These are phyloP conservation scores for Trichoderma cornu-damae DNA, from an alignment of 2,329 filamentous ascomycete species.

Conservation along the genomic window DNA sequence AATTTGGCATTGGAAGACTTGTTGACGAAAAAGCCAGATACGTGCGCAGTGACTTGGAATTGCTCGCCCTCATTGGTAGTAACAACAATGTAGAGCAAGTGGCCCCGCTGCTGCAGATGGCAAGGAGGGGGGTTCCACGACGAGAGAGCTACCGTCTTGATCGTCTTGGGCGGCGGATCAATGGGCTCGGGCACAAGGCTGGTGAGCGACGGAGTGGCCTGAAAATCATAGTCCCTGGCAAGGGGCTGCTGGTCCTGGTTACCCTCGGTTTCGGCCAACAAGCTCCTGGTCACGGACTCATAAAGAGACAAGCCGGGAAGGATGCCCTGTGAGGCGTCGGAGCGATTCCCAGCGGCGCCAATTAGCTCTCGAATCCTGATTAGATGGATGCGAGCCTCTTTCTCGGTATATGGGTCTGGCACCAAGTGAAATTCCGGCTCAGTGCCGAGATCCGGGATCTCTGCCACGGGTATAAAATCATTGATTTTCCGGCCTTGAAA, in stretches of 20 bases:
- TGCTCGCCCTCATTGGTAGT: conserved; percentile 94
- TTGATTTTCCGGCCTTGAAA: conserved; percentile 85
- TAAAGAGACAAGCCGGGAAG: conserved; percentile 81
- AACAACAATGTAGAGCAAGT: conserved; percentile 82
- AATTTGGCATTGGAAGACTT: conserved; percentile 94
- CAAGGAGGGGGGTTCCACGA: conserved; percentile 96
- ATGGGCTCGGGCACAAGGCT: conserved; percentile 65
- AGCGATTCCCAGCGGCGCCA: conserved; percentile 81
- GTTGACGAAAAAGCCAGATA: conserved; percentile 95
- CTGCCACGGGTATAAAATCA: conserved; percentile 87
- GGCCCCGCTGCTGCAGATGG: conserved; percentile 82
- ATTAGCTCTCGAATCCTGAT: conserved; percentile 88
- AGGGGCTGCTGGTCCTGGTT: conserved; percentile 35
- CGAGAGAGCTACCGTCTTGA: conserved; percentile 84
- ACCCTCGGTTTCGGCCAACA: conserved; percentile 37
- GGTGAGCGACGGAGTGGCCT: conserved; percentile 60
- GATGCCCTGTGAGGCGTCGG: conserved; percentile 81
- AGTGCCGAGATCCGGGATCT: conserved; percentile 72
- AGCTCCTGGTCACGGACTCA: conserved; percentile 61
- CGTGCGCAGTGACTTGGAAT: conserved; percentile 85
- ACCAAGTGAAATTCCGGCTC: conserved; percentile 77
- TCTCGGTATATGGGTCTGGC: conserved; percentile 96
- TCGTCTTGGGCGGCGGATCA: conserved; percentile 73
- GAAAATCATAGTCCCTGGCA: conserved; percentile 72
- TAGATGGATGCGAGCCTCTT: conserved; percentile 92